Conservation (phyloP, 164 flowering plant genomes). For the Pachysandra terminalis region DNA sequence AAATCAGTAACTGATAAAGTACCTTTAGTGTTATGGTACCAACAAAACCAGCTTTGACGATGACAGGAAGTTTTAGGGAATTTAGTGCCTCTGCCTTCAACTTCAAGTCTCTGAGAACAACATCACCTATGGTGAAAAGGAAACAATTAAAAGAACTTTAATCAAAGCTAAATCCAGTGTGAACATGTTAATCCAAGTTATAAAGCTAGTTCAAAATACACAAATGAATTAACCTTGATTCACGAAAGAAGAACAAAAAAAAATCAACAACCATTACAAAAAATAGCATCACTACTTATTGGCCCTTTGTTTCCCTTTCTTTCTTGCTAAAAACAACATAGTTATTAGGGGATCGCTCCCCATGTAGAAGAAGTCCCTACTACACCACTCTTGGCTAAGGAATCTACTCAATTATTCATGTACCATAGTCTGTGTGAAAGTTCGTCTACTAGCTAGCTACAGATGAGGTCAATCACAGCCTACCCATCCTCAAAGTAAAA, state of each 20-base stretch:
- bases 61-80: slow-evolving; percentile 85
- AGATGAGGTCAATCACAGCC: not conserved
- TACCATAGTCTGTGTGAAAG: not conserved
- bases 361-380: not conserved
- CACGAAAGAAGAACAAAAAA: not conserved
- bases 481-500: too few relatives aligned
- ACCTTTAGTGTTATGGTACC: slow-evolving; percentile 96
- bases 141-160: not conserved
- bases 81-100: slow-evolving; percentile 97
- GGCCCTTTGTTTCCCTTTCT: not conserved
- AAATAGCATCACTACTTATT: not conserved
- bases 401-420: not conserved
- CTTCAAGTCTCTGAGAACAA: slow-evolving; percentile 90
- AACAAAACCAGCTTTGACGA: slow-evolving; percentile 93
- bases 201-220: not conserved
- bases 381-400: not conserved
- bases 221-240: not conserved
- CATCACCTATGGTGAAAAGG: slow-evolving; percentile 61
- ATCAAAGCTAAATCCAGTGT: not conserved
- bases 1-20: slow-evolving; percentile 4
- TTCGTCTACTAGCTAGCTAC: not conserved
- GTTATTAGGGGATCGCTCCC: not conserved
- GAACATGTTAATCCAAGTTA: not conserved
- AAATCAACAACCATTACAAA: not conserved
- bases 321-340: not conserved